Base-by-base conservation (phyloP, 2,329 filamentous ascomycete genomes). In the Samsoniella hepiali region DNA sequence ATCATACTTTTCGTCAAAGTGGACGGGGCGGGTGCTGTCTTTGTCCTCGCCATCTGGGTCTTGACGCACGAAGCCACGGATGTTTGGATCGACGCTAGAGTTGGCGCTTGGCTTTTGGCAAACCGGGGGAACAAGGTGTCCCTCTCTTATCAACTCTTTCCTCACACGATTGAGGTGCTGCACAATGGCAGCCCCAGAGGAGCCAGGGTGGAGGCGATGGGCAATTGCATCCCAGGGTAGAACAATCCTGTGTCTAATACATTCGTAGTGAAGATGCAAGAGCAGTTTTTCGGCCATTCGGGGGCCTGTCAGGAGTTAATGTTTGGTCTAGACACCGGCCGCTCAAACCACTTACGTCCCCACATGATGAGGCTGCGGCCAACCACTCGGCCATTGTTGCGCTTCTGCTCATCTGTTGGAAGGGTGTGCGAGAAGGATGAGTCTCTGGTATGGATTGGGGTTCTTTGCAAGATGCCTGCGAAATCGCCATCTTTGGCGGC, bases 251-350 rank as follows among this genome's bases (percentile, higher is more conserved):
- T 72, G 67, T 5, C 72, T 66, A 13, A 64, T 63, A 42, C 71
- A 74, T 66, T 81, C 79, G 40, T 78, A 81, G 11, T 76, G 69
- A 0, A 81, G 65, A 62, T 75, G 68, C 0, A 81, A 69, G 0
- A 81, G 63, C 0, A 81, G 66, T 67, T 81, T 82, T 44, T 82
- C 79, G 0, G 73, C 70, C 77, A 82, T 82, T 10, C 79, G 75
- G 10, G 77, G 75, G 1, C 78, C 79, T 82, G 54, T 3, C 11
- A 15, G 31, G 3, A 55, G 44, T 45, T n/a, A 47, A 34, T 42
- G 17, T 54, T n/a, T 36, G 58, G 17, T 40, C 5, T 55, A 54
- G 17, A 32, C 36, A 11, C 13, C 9, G 55, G 36, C 27, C 10
- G 57, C 8, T n/a, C 2, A n/a, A 38, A 17, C 11, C 53, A 71